Percentiles rank a stretch among this genome's conserved stretches.
Evolutionary conservation across 148 eudicot genomes (phyloP).

Genomic region (Linanthus parryae): DNA sequence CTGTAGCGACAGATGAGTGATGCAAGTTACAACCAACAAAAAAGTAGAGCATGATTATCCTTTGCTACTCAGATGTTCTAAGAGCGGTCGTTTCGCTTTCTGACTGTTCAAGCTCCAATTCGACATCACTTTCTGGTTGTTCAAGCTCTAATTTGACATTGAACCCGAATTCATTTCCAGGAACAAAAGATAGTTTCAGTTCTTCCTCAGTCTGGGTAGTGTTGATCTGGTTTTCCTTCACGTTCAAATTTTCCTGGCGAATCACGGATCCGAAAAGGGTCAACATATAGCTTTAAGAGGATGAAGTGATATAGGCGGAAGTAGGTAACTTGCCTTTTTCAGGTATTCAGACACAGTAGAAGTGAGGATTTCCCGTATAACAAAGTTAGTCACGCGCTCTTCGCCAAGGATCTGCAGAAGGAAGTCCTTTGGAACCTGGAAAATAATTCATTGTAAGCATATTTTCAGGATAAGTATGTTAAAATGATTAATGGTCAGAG

Average conservation of each 20-base stretch:
- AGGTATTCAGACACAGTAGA: constrained; percentile 56
- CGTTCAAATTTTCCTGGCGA: constrained; percentile 56
- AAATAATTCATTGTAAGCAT: background rate
- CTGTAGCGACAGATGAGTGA: no score
- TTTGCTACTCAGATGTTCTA: no score
- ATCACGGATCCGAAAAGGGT: constrained; percentile 2
- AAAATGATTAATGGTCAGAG: no score
- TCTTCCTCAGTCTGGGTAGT: constrained; percentile 68
- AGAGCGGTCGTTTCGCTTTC: no score
- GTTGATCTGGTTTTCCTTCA: constrained; percentile 65
- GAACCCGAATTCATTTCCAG: constrained; percentile 77
- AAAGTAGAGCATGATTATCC: no score
- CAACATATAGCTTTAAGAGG: background rate
- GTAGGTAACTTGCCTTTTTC: constrained; percentile 45
- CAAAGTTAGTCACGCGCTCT: constrained; percentile 61
- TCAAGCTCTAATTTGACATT: constrained; percentile 61
- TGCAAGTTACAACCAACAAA: no score
- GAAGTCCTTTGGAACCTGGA: constrained; percentile 66
- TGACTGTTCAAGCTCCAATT: no score
- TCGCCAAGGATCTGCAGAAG: constrained; percentile 59
- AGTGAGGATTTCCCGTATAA: constrained; percentile 61
- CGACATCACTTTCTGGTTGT: constrained; percentile 25
- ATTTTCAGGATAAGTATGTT: no score
- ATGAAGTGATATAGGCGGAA: background rate
- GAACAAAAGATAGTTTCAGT: constrained; percentile 43